A percentile compares a stretch with the other conserved stretches of the same genome.
phyloP scores from a whole-genome alignment of 148 eudicot species.

The Suaeda aralocaspica region DNA sequence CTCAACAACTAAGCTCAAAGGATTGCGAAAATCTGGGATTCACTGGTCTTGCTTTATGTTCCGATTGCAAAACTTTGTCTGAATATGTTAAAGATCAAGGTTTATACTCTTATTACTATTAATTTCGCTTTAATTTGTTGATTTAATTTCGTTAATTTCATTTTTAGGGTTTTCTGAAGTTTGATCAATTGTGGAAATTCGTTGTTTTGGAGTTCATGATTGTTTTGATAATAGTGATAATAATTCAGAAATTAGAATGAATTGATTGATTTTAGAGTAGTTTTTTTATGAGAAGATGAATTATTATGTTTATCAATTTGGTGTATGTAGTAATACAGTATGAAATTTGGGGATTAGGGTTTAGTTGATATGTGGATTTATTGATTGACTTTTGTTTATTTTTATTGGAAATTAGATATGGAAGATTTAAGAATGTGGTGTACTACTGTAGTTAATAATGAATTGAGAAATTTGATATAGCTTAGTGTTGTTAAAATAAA shows the following conservation, averaged over 20 bases:
- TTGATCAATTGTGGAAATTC: neutral
- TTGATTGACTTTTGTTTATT: neutral
- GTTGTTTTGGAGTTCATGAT: neutral
- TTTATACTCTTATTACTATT: constrained; percentile 9
- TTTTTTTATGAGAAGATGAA: neutral
- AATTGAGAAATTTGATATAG: neutral
- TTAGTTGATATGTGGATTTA: no score
- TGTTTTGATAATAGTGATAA: neutral
- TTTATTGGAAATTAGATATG: neutral
- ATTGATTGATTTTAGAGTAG: neutral
- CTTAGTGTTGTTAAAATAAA: neutral
- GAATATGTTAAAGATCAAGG: constrained; percentile 89
- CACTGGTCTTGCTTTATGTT: constrained; percentile 82
- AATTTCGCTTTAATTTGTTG: neutral
- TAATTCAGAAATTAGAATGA: neutral
- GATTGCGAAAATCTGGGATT: constrained; percentile 83
- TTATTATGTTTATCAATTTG: no score
- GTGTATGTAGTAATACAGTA: no score
- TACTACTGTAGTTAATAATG: no score
- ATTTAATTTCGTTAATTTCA: neutral
- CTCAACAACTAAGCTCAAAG: constrained; percentile 54
- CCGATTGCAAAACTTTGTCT: constrained; percentile 73
- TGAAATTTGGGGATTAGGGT: no score
- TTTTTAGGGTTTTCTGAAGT: neutral
- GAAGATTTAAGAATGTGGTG: neutral